Evolutionary conservation across 306 rosid genomes (phyloP), one percentile per base, ranked within the genome.

Genomic region (Hylodesmum podocarpum): DNA sequence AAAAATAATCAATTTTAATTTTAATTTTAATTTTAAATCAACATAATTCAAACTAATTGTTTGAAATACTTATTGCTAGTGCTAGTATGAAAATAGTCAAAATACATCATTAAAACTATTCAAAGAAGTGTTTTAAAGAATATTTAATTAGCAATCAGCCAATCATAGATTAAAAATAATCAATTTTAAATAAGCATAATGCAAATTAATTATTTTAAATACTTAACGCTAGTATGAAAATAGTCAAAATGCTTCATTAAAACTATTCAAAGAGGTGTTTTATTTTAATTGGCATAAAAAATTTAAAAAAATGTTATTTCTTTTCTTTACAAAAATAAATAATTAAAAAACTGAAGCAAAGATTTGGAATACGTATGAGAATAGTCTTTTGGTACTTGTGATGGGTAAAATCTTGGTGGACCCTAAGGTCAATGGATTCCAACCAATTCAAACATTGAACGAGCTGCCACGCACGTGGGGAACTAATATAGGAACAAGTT

Each of bases 391-490:
- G 64, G 78, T 73, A 66, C 77, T 14, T 14, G 12, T 58, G 28
- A 34, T 72, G 10, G 70, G 85, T 57, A 44, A 81, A 58, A 36
- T 36, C 18, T 64, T 29, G 81, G 82, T 70, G 87, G 85, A 71
- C 78, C 87, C 65, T 9, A 15, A 44, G 75, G 67, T 74, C 80
- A 76, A 73, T 66, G 77, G 70, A 73, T 34, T 71, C 75, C 58
- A 72, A 58, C 78, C 24, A 31, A 24, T 63, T 41, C 70, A 28
- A 73, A 59, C 68, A 36, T 80, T 49, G 71, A 73, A 29, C 69
- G 31, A 73, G 57, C 72, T 62, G 65, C 81, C 81, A 75, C 82
- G 29, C 90, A 88, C 88, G 93, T 86, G 90, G 80, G 79, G 16
- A 58, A 70, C 22, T 80, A 72, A 81, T 72, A 63, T 36, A 14